Base-by-base conservation (phyloP, 1,284 basidiomycete genomes). In the Coriolopsis trogii region DNA sequence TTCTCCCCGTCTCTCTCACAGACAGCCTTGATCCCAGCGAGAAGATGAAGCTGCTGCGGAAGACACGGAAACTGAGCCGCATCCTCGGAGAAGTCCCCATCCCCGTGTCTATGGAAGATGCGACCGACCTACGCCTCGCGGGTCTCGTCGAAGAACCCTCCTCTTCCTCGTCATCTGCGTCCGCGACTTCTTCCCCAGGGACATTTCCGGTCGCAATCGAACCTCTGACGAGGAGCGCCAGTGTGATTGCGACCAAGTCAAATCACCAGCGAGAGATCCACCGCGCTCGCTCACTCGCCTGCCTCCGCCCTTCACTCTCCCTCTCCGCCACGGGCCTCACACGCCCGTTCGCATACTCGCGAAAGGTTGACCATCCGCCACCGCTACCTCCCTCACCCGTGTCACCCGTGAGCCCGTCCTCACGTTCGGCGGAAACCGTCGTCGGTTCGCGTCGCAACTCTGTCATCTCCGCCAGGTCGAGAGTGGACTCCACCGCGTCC, bases 61-160 rank as follows among this genome's bases (percentile, higher is more conserved):
- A 77, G 50, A 67, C 72, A 9, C 66, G 72, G 42, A 78, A 78
- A 56, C 61, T 78, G 36, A 75, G 73, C 56, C 69, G 66, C 39
- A 70, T 77, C 34, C 69, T 79, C 24, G 72, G 73, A 21, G 74
- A 71, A 52, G 57, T 66, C 10, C 69, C 69, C 15, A 56, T 65
- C 15, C 58, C 64, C 24, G 52, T 54, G 8, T 38, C 53, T 24
- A 42, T 51, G 31, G 55, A 63, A n/a, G 58, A 64, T 10, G 41
- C 52, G 16, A 33, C 38, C 23, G 56, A 58, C 16, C 21, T 25
- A 18, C 55, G 51, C 10, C 44, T 58, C 42, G 48, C 49, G 23
- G 58, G 58, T 41, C 49, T 57, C 16, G 37, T 51, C 4, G 58
- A 61, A 38, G 52, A 62, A 40, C 54, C 58, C 10, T 49, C 53